Evolutionary conservation across 306 rosid species (phyloP).

Genomic region (Sophora flavescens): DNA sequence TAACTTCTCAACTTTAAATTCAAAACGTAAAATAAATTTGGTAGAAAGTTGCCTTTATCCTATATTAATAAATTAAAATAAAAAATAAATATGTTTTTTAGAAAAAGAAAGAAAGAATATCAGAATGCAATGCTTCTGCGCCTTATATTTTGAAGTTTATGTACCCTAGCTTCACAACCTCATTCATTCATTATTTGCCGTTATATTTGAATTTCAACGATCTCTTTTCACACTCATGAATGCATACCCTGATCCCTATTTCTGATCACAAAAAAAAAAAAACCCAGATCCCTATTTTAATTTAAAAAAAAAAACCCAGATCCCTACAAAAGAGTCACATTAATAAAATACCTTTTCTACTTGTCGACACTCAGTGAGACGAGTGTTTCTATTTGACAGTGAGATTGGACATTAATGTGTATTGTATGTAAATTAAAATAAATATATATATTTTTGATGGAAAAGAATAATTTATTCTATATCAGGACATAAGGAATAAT

Average conservation of each 20-base stretch:
- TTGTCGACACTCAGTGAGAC: no score
- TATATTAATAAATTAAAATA: not conserved
- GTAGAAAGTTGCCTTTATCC: not conserved
- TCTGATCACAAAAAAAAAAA: no score
- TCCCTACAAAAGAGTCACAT: not conserved
- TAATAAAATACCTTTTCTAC: no score
- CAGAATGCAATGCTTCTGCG: not conserved
- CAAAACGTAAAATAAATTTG: not conserved
- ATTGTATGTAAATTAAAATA: no score
- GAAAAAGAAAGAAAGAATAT: not conserved
- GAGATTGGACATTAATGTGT: no score
- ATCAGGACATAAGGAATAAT: no score
- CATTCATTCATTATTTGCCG: constrained; percentile 5
- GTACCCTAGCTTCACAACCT: constrained; percentile 11
- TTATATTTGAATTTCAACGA: constrained; percentile 18
- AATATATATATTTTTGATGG: no score
- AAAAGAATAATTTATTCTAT: no score
- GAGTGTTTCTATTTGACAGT: no score
- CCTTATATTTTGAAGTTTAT: not conserved
- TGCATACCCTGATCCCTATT: not conserved
- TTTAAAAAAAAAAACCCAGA: no score
- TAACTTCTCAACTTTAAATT: not conserved
- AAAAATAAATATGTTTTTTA: no score
- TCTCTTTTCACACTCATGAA: constrained; percentile 34
- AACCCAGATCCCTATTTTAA: no score